Percentiles rank a stretch among this genome's conserved stretches.
phyloP scores from a whole-genome alignment of 108 stramenopile species.

The Seminavis robusta region DNA sequence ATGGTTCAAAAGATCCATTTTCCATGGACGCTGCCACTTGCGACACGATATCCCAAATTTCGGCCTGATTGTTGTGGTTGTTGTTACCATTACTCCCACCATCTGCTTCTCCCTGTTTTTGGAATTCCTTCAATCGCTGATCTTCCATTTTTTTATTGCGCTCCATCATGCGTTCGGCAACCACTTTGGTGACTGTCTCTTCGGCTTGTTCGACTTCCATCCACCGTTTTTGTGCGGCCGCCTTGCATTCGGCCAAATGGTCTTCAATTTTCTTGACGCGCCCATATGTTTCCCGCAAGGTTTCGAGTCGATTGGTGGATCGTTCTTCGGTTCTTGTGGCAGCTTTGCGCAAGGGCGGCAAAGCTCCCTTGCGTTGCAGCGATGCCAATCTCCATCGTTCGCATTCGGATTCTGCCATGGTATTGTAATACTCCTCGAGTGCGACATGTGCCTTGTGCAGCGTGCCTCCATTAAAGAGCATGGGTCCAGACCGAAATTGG shows the following conservation, averaged over 20 bases:
- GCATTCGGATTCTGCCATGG: conserved; percentile 30
- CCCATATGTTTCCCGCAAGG: conserved; percentile 35
- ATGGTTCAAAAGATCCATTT: conserved; percentile 56
- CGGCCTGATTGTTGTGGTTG: no score
- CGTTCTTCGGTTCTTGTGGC: conserved; percentile 33
- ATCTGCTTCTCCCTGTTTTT: conserved; percentile 9
- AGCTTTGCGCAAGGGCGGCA: conserved; percentile 30
- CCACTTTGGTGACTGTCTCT: conserved; percentile 38
- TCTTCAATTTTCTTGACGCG: conserved; percentile 43
- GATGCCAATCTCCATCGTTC: conserved; percentile 40
- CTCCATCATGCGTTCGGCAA: conserved; percentile 43
- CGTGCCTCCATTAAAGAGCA: conserved; percentile 19
- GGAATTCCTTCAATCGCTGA: conserved; percentile 26
- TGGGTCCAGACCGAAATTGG: conserved; percentile 24
- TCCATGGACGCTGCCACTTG: conserved; percentile 56
- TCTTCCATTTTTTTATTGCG: conserved; percentile 31
- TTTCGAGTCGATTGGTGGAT: conserved; percentile 18
- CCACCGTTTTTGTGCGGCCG: conserved; percentile 44
- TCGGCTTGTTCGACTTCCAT: conserved; percentile 45
- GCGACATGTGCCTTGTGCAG: conserved; percentile 31
- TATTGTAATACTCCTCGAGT: conserved; percentile 47
- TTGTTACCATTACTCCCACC: conserved; percentile 1
- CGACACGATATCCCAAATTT: conserved; percentile 64
- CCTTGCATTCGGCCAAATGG: conserved; percentile 34
- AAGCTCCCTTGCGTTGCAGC: conserved; percentile 11